These are phyloP conservation scores for Sclerotinia nivalis DNA, from an alignment of 2,329 filamentous ascomycete species.

Conservation along the genomic window DNA sequence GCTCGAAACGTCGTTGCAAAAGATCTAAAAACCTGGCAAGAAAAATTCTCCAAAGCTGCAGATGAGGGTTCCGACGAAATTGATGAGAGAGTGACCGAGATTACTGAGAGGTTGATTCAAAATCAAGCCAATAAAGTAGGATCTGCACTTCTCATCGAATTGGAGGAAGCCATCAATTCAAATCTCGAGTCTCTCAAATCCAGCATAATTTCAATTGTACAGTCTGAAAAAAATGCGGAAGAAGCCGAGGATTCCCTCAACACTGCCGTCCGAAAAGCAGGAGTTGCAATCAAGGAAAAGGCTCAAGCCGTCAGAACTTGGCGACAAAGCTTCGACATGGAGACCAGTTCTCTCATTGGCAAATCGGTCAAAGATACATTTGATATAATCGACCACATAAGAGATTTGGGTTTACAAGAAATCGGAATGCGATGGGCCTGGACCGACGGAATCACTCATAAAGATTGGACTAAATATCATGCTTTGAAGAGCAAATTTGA, in stretches of 20 bases:
- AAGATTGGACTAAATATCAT: conserved; percentile 96
- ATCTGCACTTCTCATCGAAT: conserved; percentile 63
- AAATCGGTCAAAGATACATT: conserved; percentile 64
- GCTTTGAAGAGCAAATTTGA: conserved; percentile 79
- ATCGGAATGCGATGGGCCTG: conserved; percentile 83
- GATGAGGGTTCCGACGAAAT: conserved; percentile 78
- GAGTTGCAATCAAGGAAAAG: conserved; percentile 61
- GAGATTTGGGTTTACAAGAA: conserved; percentile 69
- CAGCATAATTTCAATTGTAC: conserved; percentile 64
- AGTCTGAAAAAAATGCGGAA: conserved; percentile 49
- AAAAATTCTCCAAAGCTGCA: conserved; percentile 81
- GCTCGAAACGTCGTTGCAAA: conserved; percentile 68
- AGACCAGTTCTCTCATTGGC: conserved; percentile 57
- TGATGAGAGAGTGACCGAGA: conserved; percentile 62
- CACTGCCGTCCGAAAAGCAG: conserved; percentile 56
- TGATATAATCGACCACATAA: conserved; percentile 66
- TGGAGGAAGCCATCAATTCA: conserved; percentile 66
- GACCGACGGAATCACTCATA: conserved; percentile 94
- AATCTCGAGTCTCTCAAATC: conserved; percentile 67
- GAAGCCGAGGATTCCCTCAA: conserved; percentile 54
- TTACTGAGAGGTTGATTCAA: conserved; percentile 68
- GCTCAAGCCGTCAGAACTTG: conserved; percentile 65
- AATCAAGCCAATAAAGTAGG: conserved; percentile 67
- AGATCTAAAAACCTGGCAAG: conserved; percentile 83
- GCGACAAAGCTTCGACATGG: conserved; percentile 59